Evolutionary conservation across 2,329 filamentous ascomycete genomes (phyloP).

Genomic region (Fusarium sp.): DNA sequence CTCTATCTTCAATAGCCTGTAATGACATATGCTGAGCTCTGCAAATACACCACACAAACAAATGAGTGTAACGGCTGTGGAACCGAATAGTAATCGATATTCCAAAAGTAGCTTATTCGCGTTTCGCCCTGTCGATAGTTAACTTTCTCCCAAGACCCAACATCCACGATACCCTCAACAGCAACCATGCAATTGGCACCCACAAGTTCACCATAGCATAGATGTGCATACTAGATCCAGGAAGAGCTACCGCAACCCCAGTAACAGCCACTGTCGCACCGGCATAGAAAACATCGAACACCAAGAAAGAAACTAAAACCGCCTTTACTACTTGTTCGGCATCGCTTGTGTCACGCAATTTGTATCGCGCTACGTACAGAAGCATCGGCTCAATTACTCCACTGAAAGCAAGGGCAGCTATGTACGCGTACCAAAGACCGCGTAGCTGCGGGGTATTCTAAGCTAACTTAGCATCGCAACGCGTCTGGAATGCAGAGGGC

Average conservation of each 20-base stretch:
- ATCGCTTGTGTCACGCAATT: background rate
- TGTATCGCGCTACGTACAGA: background rate
- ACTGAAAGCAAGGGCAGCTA: background rate
- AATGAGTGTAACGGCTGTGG: too few species aligned
- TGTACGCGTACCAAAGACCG: background rate
- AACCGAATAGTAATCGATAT: too few species aligned
- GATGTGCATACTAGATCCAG: background rate
- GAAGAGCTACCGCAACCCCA: background rate
- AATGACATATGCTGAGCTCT: too few species aligned
- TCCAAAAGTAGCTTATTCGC: too few species aligned
- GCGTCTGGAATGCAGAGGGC: background rate
- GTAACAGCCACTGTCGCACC: background rate
- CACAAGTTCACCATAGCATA: background rate
- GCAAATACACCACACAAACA: too few species aligned
- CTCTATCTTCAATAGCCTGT: too few species aligned
- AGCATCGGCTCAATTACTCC: background rate
- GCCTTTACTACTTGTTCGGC: background rate
- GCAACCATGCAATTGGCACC: background rate
- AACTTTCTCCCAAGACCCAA: background rate
- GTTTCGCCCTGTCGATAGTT: too few species aligned
- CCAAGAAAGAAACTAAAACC: background rate
- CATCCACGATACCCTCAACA: background rate
- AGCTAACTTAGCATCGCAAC: background rate
- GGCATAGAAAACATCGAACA: background rate
- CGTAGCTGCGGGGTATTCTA: slow-evolving; percentile 2